Evolutionary conservation across 352 stramenopile genomes (phyloP).

Genomic region (Thalassiosira oceanica): DNA sequence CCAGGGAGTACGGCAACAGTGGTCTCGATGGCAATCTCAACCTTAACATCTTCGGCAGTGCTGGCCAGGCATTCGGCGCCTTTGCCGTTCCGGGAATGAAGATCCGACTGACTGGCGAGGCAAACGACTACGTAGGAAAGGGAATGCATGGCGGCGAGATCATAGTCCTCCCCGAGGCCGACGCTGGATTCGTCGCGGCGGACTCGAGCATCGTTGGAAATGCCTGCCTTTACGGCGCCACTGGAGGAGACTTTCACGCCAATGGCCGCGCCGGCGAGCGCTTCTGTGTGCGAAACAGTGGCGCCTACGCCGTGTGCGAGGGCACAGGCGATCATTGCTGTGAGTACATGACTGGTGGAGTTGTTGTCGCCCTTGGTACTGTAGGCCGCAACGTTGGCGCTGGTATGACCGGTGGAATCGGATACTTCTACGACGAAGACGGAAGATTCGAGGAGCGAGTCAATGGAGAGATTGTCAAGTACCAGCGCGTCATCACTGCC

Average conservation of each 20-base stretch:
- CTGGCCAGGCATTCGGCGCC: conserved; percentile 90
- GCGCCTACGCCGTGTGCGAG: conserved; percentile 90
- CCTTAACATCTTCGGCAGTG: conserved; percentile 89
- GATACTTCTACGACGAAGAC: conserved; percentile 89
- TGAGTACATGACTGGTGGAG: conserved; percentile 95
- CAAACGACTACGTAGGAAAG: conserved; percentile 97
- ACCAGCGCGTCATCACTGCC: conserved; percentile 78
- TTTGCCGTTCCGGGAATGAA: conserved; percentile 82
- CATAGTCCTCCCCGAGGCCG: conserved; percentile 83
- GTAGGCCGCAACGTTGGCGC: conserved; percentile 92
- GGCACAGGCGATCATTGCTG: conserved; percentile 92
- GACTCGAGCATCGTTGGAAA: conserved; percentile 95
- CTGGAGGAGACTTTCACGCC: conserved; percentile 90
- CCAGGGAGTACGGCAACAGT: conserved; percentile 87
- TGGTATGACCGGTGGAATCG: conserved; percentile 91
- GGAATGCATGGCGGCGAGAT: conserved; percentile 91
- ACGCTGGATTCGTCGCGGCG: conserved; percentile 76
- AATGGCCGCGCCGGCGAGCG: conserved; percentile 90
- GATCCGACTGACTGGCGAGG: conserved; percentile 86
- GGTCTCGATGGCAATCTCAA: conserved; percentile 85
- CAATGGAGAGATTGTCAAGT: conserved; percentile 91
- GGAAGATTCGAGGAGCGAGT: conserved; percentile 84
- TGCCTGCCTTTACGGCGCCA: conserved; percentile 93
- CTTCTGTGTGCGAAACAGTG: conserved; percentile 93
- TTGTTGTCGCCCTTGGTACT: conserved; percentile 88